Percentiles rank a stretch among this genome's conserved stretches.
Conservation (phyloP, 331 rosid genomes). For the Pyracantha coccinea region DNA sequence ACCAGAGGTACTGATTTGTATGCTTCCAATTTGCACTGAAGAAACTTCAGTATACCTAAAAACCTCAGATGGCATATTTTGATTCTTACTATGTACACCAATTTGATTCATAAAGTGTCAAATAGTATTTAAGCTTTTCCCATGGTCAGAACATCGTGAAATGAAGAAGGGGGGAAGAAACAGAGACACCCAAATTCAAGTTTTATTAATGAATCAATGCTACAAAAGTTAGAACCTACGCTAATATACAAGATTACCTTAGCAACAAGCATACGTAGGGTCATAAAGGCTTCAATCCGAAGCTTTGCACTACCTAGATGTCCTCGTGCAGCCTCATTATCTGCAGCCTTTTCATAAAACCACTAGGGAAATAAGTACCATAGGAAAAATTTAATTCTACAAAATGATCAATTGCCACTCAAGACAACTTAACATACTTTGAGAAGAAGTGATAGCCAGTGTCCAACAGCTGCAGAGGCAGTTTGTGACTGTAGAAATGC, state of each 20-base stretch:
- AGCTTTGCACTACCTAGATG: constrained; percentile 77
- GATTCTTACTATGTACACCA: neutral
- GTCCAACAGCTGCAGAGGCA: constrained; percentile 92
- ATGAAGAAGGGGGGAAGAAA: neutral
- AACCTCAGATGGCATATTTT: neutral
- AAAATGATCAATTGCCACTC: neutral
- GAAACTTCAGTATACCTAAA: neutral
- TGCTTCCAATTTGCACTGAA: neutral
- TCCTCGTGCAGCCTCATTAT: constrained; percentile 78
- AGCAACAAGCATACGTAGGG: constrained; percentile 74
- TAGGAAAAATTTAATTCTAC: neutral
- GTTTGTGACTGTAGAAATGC: constrained; percentile 63
- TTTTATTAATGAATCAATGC: neutral
- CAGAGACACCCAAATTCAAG: neutral
- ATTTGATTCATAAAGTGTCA: neutral
- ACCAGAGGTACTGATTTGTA: neutral
- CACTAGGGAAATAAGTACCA: constrained; percentile 14
- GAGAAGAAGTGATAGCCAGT: constrained; percentile 95
- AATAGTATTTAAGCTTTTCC: neutral
- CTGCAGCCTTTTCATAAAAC: constrained; percentile 66
- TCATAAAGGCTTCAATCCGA: constrained; percentile 72
- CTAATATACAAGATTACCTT: constrained; percentile 46
- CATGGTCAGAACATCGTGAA: neutral
- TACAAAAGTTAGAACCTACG: neutral
- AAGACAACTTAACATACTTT: constrained; percentile 38